phyloP scores from a whole-genome alignment of 352 stramenopile species.

The Globisporangium echinulatum region DNA sequence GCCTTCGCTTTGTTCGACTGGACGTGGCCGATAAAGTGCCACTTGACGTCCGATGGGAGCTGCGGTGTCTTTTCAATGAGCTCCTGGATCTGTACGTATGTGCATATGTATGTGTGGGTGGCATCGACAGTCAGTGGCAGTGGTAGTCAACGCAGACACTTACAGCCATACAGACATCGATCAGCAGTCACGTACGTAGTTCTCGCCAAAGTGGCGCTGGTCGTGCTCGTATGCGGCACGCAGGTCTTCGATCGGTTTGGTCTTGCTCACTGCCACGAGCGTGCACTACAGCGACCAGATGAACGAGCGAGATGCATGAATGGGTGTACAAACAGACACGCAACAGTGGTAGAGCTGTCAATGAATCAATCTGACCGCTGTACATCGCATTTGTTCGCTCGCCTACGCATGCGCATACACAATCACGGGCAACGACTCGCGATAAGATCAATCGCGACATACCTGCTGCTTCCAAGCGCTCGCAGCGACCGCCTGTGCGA shows the following conservation, averaged over 20 bases:
- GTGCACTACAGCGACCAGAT: conserved; percentile 28
- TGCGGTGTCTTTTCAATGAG: conserved; percentile 91
- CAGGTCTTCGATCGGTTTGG: conserved; percentile 88
- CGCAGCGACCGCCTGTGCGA: conserved; percentile 50
- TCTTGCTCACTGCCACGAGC: conserved; percentile 94
- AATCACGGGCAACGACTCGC: background rate
- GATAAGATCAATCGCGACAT: background rate
- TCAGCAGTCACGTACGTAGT: conserved; percentile 85
- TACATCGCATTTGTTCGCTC: too few species aligned
- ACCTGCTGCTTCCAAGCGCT: conserved; percentile 44
- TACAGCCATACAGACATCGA: background rate
- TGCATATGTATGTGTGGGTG: conserved; percentile 6
- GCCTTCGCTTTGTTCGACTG: conserved; percentile 97
- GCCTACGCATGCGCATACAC: background rate
- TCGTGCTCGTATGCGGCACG: conserved; percentile 86
- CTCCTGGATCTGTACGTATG: conserved; percentile 87
- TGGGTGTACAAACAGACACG: background rate
- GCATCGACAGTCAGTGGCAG: conserved; percentile 2
- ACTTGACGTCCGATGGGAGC: conserved; percentile 89
- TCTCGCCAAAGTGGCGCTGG: conserved; percentile 96
- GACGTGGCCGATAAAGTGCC: conserved; percentile 98
- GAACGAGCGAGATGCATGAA: background rate
- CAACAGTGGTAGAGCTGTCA: too few species aligned
- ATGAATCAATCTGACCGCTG: too few species aligned
- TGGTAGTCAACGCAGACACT: background rate